Base-by-base conservation (phyloP, 1,284 basidiomycete genomes). In the Ganoderma meredithae region DNA sequence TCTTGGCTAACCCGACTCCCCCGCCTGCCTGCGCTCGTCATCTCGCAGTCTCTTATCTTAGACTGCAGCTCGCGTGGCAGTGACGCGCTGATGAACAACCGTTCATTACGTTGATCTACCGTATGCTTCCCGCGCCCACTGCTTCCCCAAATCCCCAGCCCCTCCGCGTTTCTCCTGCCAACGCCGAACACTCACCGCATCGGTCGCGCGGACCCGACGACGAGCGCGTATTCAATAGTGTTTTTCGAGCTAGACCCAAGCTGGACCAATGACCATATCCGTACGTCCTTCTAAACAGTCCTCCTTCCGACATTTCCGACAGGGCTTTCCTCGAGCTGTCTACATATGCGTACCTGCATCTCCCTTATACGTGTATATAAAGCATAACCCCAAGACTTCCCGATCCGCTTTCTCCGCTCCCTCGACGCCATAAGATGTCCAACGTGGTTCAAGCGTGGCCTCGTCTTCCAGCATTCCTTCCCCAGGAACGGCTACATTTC, bases 91-190 rank as follows among this genome's bases (percentile, higher is more conserved):
- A 47, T 33, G 33, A n/a, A 36, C 33, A 10, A 31, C 27, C 27
- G 33, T n/a, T 68, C 69, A 71, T 64, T 66, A 66, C 22, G 33
- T 66, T 71, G 67, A 71, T 68, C 59, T 60, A 31, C 31, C 5
- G 31, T 31, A 53, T 64, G 44, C 60, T 59, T 60, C 31, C 63
- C 63, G 63, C 62, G 33, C 59, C 62, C 19, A 43, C 39, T 60
- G 22, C 43, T 59, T 64, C 69, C 69, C 69, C 69, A 70, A 70
- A 41, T 36, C 22, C 10, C 47, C 47, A 53, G 47, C 33, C 27
- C 39, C 17, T 31, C 8, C 36, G 36, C 36, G 36, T 39, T 39
- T 27, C 33, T 39, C 43, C 25, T 31, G 27, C n/a, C 60, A 17
- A 19, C 49, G 47, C 33, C 62, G 58, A 60, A 39, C 13, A n/a